Conservation (phyloP, 495 filamentous ascomycete genomes). For the Podospora bellae-mahoneyi region DNA sequence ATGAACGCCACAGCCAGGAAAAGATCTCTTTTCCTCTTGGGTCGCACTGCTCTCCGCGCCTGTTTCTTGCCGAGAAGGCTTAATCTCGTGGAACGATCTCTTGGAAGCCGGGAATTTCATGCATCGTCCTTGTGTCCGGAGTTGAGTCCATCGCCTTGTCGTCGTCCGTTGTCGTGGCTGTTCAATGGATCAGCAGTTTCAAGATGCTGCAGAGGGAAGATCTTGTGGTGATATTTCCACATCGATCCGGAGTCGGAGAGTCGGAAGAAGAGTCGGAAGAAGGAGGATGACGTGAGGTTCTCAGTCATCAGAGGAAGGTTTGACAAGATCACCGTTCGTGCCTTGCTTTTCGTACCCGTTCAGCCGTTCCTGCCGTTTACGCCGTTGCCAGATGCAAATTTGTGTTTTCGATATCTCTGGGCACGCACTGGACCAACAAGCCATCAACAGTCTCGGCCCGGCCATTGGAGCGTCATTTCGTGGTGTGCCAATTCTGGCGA, state of each 20-base stretch:
- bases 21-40: slow-evolving; percentile 1
- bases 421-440: not conserved
- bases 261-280: not conserved
- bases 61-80: slow-evolving; percentile 21
- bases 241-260: not conserved
- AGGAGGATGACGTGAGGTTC: not conserved
- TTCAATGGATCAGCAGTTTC: not conserved
- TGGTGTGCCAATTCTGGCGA: not conserved
- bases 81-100: slow-evolving; percentile 19
- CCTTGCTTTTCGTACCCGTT: not conserved
- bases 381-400: not conserved
- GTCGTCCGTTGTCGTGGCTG: not conserved
- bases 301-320: not conserved
- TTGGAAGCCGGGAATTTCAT: slow-evolving; percentile 12
- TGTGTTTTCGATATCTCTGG: not conserved
- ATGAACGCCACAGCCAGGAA: slow-evolving; percentile 4
- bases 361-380: not conserved
- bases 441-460: not conserved
- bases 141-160: not conserved
- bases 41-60: slow-evolving; percentile 11
- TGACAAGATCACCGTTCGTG: not conserved
- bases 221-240: not conserved
- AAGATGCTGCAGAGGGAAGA: not conserved
- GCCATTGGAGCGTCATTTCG: not conserved
- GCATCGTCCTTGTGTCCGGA: slow-evolving; percentile 1